Base-by-base conservation (phyloP, 306 rosid genomes). In the Trifolium pratense region DNA sequence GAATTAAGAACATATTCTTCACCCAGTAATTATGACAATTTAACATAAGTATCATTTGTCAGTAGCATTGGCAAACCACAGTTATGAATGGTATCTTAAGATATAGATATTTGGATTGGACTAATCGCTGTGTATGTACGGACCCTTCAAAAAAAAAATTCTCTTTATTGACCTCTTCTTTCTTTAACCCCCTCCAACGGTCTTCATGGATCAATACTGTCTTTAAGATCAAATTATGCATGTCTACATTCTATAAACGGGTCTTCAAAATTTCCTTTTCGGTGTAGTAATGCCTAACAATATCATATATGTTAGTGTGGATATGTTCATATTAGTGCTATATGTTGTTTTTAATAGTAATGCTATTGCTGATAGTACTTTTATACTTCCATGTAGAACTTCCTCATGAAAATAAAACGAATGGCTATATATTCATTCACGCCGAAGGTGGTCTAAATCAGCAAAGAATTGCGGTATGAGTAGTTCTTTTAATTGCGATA, bases 361-460 rank as follows among this genome's bases (percentile, higher is more conserved):
- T 34, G 37, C 40, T 59, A 25, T 62, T 71, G 37, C 53, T 59
- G 67, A 75, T 59, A 39, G 46, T 69, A 17, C 73, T 58, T 57
- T 77, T 15, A 34, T 73, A 69, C 70, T 68, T 74, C 18, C 80
- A 15, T 78, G 83, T 82, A 95, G 99, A 90, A 70, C 88, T 88
- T 87, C 99, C 97, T 51, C 86, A 87, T 25, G 97, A 87, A 81
- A 91, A 90, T 46, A 89, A 86, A 84, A 95, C 99, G 53, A 88
- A 69, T 76, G 99, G 99, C 73, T 95, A 91, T 40, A 86, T 95
- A 77, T 95, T 95, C 86, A 91, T 95, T 70, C 96, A 95, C 65
- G 99, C 99, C 3, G 97, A 95, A 78, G 99, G 97, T 68, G 99
- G 99, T 78, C 83, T 95, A 51, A 95, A 95, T 89, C 97, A 90